Evolutionary conservation across 768 basidiomycete species (phyloP).

Genomic region (Hebeloma cylindrosporum): DNA sequence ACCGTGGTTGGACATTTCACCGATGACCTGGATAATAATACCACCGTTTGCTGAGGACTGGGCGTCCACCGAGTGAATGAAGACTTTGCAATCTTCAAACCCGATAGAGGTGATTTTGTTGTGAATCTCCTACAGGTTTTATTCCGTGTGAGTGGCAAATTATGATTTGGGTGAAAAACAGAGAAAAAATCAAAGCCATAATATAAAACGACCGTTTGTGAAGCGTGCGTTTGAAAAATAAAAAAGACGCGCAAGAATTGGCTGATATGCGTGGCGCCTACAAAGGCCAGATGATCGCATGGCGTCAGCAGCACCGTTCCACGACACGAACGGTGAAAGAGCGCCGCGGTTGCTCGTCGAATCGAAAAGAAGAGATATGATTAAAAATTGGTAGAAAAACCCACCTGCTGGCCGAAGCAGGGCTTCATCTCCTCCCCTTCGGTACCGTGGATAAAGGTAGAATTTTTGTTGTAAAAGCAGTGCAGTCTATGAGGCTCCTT

Average conservation of each 20-base stretch:
- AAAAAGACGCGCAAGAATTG: neutral
- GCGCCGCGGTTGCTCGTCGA: conserved; percentile 5
- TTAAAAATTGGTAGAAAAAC: conserved; percentile 24
- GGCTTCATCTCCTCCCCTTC: conserved; percentile 93
- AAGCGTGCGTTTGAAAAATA: neutral
- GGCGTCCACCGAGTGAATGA: conserved; percentile 97
- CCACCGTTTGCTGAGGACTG: conserved; percentile 94
- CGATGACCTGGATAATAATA: conserved; percentile 98
- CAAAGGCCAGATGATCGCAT: too few species aligned
- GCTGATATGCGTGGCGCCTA: neutral
- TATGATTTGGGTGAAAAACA: conserved; percentile 1
- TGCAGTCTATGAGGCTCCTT: conserved; percentile 95
- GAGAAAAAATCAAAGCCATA: conserved; percentile 2
- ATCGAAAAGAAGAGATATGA: neutral
- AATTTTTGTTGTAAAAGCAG: conserved; percentile 98
- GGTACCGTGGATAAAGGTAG: conserved; percentile 94
- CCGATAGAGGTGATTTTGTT: conserved; percentile 92
- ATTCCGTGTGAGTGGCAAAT: neutral
- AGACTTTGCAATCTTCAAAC: conserved; percentile 97
- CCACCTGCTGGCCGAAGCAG: conserved; percentile 90
- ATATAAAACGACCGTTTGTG: neutral
- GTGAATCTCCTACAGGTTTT: conserved; percentile 80
- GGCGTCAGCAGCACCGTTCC: too few species aligned
- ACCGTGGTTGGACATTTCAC: conserved; percentile 94
- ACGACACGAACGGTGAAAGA: neutral